phyloP scores from a whole-genome alignment of 2,329 filamentous ascomycete species.

The Trichoderma lentiforme region DNA sequence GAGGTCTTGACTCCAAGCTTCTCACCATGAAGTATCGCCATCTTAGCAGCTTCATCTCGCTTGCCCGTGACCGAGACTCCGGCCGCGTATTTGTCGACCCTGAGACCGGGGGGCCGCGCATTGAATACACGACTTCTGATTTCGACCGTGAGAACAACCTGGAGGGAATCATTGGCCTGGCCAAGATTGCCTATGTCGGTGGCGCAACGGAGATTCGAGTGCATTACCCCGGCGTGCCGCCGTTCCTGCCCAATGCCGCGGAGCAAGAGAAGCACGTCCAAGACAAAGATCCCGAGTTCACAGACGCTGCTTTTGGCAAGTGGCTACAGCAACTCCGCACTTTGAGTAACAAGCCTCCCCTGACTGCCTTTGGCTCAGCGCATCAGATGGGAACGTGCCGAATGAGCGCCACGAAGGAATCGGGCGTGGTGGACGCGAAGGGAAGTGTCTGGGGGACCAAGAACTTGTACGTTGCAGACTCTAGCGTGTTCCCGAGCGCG shows the following conservation, averaged over 20 bases:
- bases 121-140: conserved; percentile 68
- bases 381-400: conserved; percentile 79
- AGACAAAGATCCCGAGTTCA: conserved; percentile 44
- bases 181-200: conserved; percentile 73
- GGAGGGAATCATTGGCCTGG: conserved; percentile 66
- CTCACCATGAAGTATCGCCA: conserved; percentile 64
- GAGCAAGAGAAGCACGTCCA: conserved; percentile 21
- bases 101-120: conserved; percentile 56
- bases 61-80: conserved; percentile 72
- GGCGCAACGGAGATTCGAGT: conserved; percentile 79
- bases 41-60: conserved; percentile 67
- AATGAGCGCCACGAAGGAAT: conserved; percentile 56
- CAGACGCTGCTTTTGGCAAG: conserved; percentile 55
- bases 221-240: conserved; percentile 56
- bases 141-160: conserved; percentile 71
- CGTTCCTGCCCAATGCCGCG: conserved; percentile 50
- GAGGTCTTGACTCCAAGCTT: conserved; percentile 70
- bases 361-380: conserved; percentile 60
- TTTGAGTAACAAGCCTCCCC: conserved; percentile 49
- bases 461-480: conserved; percentile 67
- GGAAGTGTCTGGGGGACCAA: conserved; percentile 64
- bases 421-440: conserved; percentile 56
- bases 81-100: conserved; percentile 74
- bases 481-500: conserved; percentile 71
- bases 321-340: conserved; percentile 55